Conservation (phyloP, 352 stramenopile genomes). For the Aphanomyces astaci region DNA sequence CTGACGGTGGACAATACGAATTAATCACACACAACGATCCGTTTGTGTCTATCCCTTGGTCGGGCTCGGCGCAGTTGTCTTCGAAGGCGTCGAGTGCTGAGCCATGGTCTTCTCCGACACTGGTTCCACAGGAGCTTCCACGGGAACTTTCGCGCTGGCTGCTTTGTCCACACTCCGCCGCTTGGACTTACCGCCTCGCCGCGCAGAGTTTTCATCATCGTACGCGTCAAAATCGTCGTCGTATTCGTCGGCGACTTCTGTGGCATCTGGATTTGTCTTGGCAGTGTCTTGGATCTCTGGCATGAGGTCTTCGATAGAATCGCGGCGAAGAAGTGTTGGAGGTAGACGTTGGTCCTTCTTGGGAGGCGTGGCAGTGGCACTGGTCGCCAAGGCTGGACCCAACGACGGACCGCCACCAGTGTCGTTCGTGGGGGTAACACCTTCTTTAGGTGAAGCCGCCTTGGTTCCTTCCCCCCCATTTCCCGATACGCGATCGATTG, state of each 20-base stretch:
- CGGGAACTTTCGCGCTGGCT: neutral
- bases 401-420: no score
- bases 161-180: conserved; percentile 31
- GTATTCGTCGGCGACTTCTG: conserved; percentile 29
- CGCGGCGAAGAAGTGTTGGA: conserved; percentile 16
- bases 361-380: no score
- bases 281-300: conserved; percentile 7
- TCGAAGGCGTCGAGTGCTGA: neutral
- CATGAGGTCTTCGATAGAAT: conserved; percentile 28
- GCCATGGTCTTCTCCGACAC: neutral
- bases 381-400: no score
- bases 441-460: no score
- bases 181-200: conserved; percentile 19
- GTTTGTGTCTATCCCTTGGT: no score
- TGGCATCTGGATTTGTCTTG: neutral
- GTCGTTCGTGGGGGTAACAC: no score
- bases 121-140: neutral
- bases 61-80: neutral
- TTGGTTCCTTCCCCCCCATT: no score
- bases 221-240: conserved; percentile 44
- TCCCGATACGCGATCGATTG: no score
- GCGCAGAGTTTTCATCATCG: conserved; percentile 25
- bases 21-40: neutral
- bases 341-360: neutral
- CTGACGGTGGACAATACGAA: neutral